These are phyloP conservation scores for Hortaea sp. DNA, from an alignment of 2,329 filamentous ascomycete genomes.

Conservation along the genomic window DNA sequence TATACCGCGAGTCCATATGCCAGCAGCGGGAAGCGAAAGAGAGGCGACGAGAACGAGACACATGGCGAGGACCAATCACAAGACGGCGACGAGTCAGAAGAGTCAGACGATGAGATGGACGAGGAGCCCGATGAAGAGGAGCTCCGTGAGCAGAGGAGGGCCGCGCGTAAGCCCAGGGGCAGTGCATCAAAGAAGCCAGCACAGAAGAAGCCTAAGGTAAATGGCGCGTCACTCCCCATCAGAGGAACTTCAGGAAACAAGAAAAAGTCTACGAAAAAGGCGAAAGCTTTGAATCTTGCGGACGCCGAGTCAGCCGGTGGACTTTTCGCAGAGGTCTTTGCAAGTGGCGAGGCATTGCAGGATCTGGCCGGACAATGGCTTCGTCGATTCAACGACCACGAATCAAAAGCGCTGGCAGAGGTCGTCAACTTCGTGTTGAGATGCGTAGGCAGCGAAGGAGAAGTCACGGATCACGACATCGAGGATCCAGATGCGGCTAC, in stretches of 20 bases:
- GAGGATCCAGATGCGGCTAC: conserved; percentile 81
- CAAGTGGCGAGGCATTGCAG: conserved; percentile 43
- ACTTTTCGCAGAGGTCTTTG: conserved; percentile 53
- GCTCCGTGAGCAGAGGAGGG: conserved; percentile 29
- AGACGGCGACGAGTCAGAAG: conserved; percentile 25
- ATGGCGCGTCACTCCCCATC: conserved; percentile 46
- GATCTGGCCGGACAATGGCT: conserved; percentile 50
- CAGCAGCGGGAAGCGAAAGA: conserved; percentile 40
- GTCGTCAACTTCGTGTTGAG: conserved; percentile 53
- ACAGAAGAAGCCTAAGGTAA: conserved; percentile 47
- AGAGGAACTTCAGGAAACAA: conserved; percentile 36
- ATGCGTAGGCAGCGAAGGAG: conserved; percentile 69
- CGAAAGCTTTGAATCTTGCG: conserved; percentile 42
- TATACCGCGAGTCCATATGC: conserved; percentile 18
- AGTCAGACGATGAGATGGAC: conserved; percentile 26
- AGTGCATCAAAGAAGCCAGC: conserved; percentile 27
- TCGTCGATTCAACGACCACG: conserved; percentile 44
- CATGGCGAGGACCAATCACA: conserved; percentile 24
- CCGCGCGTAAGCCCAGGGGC: conserved; percentile 26
- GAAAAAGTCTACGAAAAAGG: conserved; percentile 39
- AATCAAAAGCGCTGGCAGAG: conserved; percentile 45
- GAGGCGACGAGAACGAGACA: conserved; percentile 27
- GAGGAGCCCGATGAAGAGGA: conserved; percentile 41
- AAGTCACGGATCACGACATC: conserved; percentile 73
- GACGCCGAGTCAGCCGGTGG: conserved; percentile 44